phyloP scores from a whole-genome alignment of 2,329 filamentous ascomycete species.

The Claviceps capensis region DNA sequence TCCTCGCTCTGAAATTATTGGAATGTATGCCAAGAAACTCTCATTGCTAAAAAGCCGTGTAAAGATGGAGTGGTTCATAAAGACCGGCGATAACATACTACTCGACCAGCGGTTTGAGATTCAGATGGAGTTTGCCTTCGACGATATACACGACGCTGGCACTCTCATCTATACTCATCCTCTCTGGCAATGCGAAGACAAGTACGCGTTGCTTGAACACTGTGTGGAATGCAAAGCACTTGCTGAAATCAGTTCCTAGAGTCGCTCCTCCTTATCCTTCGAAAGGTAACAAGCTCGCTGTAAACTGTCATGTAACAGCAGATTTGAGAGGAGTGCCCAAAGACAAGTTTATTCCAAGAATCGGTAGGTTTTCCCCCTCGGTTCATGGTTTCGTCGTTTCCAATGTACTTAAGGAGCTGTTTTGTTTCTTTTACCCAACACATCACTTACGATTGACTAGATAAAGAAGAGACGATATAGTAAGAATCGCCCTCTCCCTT shows the following conservation, averaged over 20 bases:
- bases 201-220: too few relatives aligned
- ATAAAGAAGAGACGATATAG: neutral
- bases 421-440: neutral
- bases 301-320: neutral
- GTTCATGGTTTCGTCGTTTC: neutral
- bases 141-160: neutral
- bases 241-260: neutral
- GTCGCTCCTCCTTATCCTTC: neutral
- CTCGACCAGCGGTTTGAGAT: neutral
- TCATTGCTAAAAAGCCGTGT: neutral
- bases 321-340: neutral
- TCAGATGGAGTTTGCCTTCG: neutral
- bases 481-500: neutral
- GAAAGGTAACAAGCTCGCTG: neutral
- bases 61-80: constrained; percentile 3
- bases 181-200: too few relatives aligned
- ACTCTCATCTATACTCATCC: too few relatives aligned
- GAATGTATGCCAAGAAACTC: neutral
- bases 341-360: neutral
- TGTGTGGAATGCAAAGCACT: too few relatives aligned
- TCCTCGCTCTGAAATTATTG: neutral
- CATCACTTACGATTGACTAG: neutral
- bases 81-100: neutral
- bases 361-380: neutral
- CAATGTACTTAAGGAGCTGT: neutral